Conservation (phyloP, 768 basidiomycete species). For the Hypsizygus marmoreus region DNA sequence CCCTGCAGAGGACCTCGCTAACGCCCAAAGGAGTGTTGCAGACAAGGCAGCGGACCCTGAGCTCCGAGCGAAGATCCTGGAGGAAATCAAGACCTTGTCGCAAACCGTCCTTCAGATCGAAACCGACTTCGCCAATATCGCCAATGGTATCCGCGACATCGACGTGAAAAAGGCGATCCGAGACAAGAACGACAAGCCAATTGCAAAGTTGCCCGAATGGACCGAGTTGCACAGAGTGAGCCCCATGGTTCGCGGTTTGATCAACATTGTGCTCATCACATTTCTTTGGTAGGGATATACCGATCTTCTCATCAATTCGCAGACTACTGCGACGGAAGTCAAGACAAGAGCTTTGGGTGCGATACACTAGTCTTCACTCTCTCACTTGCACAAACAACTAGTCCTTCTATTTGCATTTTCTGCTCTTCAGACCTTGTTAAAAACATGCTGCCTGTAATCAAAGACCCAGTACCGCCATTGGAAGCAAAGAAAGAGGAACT, state of each 20-base stretch:
- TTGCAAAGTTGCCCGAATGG: slow-evolving; percentile 3
- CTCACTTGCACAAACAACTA: no score
- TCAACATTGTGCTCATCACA: background rate
- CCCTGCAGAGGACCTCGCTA: background rate
- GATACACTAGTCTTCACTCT: no score
- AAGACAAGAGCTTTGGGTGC: slow-evolving; percentile 4
- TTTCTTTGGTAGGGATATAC: background rate
- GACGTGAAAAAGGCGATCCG: background rate
- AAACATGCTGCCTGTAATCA: slow-evolving; percentile 3
- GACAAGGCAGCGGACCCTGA: background rate
- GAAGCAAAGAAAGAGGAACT: slow-evolving; percentile 6
- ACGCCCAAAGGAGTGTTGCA: background rate
- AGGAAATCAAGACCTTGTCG: slow-evolving; percentile 2
- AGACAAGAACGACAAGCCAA: background rate
- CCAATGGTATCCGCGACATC: background rate
- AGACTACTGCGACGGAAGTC: slow-evolving; percentile 9
- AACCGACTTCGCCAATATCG: slow-evolving; percentile 2
- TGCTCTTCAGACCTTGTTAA: slow-evolving; percentile 1
- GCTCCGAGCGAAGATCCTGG: background rate
- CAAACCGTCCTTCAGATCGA: slow-evolving; percentile 8
- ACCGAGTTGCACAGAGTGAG: background rate
- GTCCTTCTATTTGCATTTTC: no score
- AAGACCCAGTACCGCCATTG: background rate
- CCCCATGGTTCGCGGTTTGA: no score
- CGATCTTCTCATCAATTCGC: background rate